Evolutionary conservation across 805 yeast genomes (phyloP), one percentile per base, ranked within the genome.

Genomic region (Sugiyamaella marilandica): DNA sequence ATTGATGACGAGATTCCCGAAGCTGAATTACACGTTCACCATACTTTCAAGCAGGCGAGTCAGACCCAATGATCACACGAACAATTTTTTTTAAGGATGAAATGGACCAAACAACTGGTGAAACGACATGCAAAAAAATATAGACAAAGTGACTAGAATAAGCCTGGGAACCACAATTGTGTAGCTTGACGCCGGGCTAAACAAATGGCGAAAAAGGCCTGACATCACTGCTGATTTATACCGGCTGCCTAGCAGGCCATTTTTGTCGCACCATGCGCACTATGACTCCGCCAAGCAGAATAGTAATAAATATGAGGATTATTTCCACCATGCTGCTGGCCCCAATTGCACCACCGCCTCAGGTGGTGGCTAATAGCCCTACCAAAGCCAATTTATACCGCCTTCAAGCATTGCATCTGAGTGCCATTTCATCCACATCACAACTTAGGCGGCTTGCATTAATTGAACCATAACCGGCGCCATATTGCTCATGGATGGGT

Each of bases 251-350:
- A 9, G 16, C 31, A n/a, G 41, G 19, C 29, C 44, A 29, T n/a
- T 14, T 2, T 8, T 43, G n/a, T 14, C 54, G 50, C 18, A 51
- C 21, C 18, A 19, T 10, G n/a, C 54, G 45, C 26, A 51, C 33
- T n/a, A 46, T 10, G 16, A 50, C 46, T 24, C 35, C 54, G 11
- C 49, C 54, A 32, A n/a, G 37, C 7, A 51, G 50, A 13, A 47
- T 18, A 16, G 37, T 19, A 13, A 51, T 44, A 50, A 44, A 35
- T 16, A 51, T 13, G 13, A 35, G 45, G 13, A 51, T 29, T 14
- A 51, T 14, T 26, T 37, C 48, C 32, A 51, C 21, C 29, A 51
- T 26, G 8, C 39, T 9, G 18, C 14, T 8, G 14, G 18, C 11
- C 14, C 24, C 31, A n/a, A 29, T 45, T 14, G 18, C 21, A n/a